Percentiles rank a stretch among this genome's conserved stretches.
These are phyloP conservation scores for Andrographis paniculata DNA, from an alignment of 305 asterid species.

Conservation along the genomic window DNA sequence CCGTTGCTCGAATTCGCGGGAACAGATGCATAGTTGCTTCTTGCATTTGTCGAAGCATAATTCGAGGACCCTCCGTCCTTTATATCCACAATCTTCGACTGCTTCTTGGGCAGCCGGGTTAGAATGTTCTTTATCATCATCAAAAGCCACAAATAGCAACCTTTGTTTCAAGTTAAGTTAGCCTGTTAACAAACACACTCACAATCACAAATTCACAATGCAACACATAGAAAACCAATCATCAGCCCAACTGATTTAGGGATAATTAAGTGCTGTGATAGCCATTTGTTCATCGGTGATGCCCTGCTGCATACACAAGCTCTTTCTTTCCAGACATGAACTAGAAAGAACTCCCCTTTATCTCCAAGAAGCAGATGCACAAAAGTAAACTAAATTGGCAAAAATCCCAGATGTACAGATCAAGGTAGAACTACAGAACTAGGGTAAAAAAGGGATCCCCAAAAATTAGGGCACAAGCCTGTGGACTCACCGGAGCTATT, in stretches of 20 bases:
- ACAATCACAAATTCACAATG: constrained; percentile 12
- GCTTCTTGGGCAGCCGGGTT: constrained; percentile 85
- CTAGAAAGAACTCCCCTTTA: too few relatives aligned
- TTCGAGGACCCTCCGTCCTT: constrained; percentile 78
- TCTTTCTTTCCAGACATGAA: too few relatives aligned
- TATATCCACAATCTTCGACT: constrained; percentile 59
- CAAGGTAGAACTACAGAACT: constrained; percentile 9
- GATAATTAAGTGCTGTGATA: too few relatives aligned
- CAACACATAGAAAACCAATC: constrained; percentile 17
- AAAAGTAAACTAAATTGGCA: too few relatives aligned
- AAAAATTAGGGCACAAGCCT: constrained; percentile 18
- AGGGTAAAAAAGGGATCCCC: constrained; percentile 22
- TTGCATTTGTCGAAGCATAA: constrained; percentile 48
- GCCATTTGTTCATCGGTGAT: too few relatives aligned
- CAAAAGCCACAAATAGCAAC: constrained; percentile 23
- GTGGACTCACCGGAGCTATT: constrained; percentile 27
- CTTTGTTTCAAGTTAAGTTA: constrained; percentile 24
- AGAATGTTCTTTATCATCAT: constrained; percentile 87
- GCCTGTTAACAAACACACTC: constrained; percentile 19
- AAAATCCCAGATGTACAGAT: constrained; percentile 22
- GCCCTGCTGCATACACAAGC: too few relatives aligned
- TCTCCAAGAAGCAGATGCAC: too few relatives aligned
- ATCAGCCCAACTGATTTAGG: constrained; percentile 13
- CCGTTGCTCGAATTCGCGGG: constrained; percentile 38
- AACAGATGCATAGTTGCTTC: constrained; percentile 33